phyloP scores from a whole-genome alignment of 1,284 basidiomycete species.

The Cronartium quercuum region DNA sequence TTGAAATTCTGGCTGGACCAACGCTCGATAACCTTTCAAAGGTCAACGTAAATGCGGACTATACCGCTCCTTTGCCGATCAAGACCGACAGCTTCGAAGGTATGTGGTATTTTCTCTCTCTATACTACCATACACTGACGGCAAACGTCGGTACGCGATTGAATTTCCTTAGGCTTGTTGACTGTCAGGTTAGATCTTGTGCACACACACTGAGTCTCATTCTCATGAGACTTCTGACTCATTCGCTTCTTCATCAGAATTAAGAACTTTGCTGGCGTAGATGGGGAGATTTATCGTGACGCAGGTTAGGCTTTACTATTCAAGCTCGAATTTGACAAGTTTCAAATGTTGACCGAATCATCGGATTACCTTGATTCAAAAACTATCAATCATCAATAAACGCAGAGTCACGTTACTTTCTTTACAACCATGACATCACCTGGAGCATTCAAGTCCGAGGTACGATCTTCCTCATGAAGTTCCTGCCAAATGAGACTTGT shows the following conservation, averaged over 20 bases:
- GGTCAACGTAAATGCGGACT: conserved; percentile 35
- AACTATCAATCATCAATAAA: too few relatives aligned
- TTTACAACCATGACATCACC: conserved; percentile 16
- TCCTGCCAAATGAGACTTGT: too few relatives aligned
- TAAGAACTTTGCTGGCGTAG: conserved; percentile 19
- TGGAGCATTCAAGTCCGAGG: conserved; percentile 38
- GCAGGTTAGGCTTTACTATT: not conserved
- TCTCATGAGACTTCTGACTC: too few relatives aligned
- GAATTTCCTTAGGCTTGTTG: not conserved
- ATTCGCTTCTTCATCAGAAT: not conserved
- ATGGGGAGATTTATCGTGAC: conserved; percentile 3
- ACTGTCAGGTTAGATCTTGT: not conserved
- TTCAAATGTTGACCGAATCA: too few relatives aligned
- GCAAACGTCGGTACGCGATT: not conserved
- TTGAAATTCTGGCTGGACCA: conserved; percentile 28
- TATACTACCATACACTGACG: not conserved
- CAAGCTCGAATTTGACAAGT: too few relatives aligned
- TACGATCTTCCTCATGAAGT: not conserved
- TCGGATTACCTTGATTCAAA: too few relatives aligned
- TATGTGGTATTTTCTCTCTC: not conserved
- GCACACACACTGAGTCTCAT: not conserved
- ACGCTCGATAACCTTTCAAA: conserved; percentile 18
- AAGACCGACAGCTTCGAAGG: conserved; percentile 32
- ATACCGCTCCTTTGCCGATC: conserved; percentile 20
- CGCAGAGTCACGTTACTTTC: conserved; percentile 24